Conservation (phyloP, 768 basidiomycete genomes). For the Mycena belliarum region DNA sequence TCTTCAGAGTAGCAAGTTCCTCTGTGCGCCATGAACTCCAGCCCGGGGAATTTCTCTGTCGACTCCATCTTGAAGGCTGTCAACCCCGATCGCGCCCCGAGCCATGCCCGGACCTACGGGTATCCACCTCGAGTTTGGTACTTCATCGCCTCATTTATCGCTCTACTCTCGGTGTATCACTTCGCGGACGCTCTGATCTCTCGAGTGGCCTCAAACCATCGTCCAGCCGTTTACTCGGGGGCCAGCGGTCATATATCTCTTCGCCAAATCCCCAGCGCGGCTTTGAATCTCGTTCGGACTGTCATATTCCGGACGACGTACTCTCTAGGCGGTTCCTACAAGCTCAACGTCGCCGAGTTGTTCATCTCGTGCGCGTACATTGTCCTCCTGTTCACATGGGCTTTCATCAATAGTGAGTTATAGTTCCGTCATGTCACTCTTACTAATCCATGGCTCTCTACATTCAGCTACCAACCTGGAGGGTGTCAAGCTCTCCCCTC, state of each 20-base stretch:
- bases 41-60: background rate
- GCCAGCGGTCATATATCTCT: constrained; percentile 16
- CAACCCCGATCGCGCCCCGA: constrained; percentile 6
- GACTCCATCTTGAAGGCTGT: background rate
- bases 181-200: constrained; percentile 26
- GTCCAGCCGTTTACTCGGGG: constrained; percentile 1
- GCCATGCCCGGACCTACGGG: constrained; percentile 4
- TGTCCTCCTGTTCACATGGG: constrained; percentile 36
- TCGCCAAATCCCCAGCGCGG: constrained; percentile 32
- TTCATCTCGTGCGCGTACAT: constrained; percentile 39
- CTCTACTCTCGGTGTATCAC: constrained; percentile 38
- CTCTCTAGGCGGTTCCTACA: constrained; percentile 36
- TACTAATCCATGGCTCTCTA: background rate
- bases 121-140: constrained; percentile 37
- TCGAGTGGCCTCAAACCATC: constrained; percentile 21
- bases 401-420: constrained; percentile 39
- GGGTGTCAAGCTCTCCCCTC: constrained; percentile 34
- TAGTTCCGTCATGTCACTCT: background rate
- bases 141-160: constrained; percentile 43
- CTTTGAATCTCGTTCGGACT: constrained; percentile 35
- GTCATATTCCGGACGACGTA: constrained; percentile 39
- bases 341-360: constrained; percentile 43
- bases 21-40: constrained; percentile 9
- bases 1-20: background rate
- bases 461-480: constrained; percentile 35